Evolutionary conservation across 169 alveolate genomes (phyloP).

Genomic region (Plasmodium falciparum): DNA sequence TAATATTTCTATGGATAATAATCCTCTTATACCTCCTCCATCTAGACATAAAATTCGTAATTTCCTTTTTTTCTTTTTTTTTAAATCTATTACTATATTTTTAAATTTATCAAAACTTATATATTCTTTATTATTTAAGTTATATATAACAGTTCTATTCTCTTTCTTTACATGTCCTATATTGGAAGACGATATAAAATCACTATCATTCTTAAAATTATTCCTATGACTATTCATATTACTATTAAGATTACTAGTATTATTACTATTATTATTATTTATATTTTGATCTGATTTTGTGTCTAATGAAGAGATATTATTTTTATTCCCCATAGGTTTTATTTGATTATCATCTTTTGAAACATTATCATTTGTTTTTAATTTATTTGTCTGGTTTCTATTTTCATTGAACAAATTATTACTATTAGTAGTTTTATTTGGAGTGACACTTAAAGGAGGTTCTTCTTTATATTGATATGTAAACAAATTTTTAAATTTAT

Average conservation of each 20-base stretch:
- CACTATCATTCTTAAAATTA: not conserved
- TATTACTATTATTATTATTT: not conserved
- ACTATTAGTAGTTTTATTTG: not conserved
- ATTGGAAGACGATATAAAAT: not conserved
- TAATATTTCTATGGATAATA: constrained; percentile 87
- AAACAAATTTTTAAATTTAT: constrained; percentile 5
- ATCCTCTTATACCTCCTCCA: constrained; percentile 92
- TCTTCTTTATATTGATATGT: not conserved
- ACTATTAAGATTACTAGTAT: not conserved
- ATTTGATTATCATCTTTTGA: not conserved
- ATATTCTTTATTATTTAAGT: constrained; percentile 56
- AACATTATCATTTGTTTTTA: not conserved
- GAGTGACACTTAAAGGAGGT: not conserved
- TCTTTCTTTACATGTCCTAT: not conserved
- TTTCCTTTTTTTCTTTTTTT: constrained; percentile 77
- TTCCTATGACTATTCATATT: not conserved
- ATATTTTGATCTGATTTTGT: not conserved
- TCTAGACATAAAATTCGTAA: constrained; percentile 87
- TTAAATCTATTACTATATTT: constrained; percentile 47
- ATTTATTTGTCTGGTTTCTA: not conserved
- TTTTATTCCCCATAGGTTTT: not conserved
- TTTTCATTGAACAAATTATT: not conserved
- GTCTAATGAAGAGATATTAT: not conserved
- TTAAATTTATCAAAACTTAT: constrained; percentile 58
- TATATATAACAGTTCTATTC: constrained; percentile 22